Evolutionary conservation across 2,329 filamentous ascomycete species (phyloP), one percentile per base, ranked within the genome.

Genomic region (Leptoxyphium fumago): DNA sequence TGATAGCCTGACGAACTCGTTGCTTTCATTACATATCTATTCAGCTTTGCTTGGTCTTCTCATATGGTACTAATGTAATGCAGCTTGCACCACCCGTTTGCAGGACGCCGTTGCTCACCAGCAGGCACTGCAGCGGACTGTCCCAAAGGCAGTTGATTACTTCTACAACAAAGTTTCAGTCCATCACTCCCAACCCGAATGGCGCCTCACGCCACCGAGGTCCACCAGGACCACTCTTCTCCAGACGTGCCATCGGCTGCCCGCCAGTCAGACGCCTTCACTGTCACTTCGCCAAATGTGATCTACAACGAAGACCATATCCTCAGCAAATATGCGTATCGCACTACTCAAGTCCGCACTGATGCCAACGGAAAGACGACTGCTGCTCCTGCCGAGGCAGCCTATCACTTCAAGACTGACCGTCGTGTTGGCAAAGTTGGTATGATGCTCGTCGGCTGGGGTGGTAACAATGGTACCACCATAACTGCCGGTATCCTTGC

Each of bases 391-490:
- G 84, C 84, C 67, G 83, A 94, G 69, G 91, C 84, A 50, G 70
- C 81, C 55, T 98, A 96, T 66, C 82, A 95, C 73, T 96, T 98
- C 82, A 94, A 94, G 75, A 84, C 91, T 60, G 83, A 94, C 63
- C 86, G 89, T 64, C 84, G 84, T 67, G 77, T 96, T 47, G 86
- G 87, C 67, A 94, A 89, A 74, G 77, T 86, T 54, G 91, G 91
- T 61, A 77, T 95, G 71, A 96, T 98, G 91, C 76, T 98, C 53
- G 89, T 98, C 54, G 91, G 91, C 51, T 89, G 83, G 79, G 91
- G 91, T 67, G 91, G 91, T 61, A 98, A 98, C 78, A 98, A 98
- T 63, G 91, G 91, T 53, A 86, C 86, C 53, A 98, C 91, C 46
- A 86, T 98, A 50, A 96, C 91, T 47, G 91, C 91, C 49, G 91